phyloP scores from a whole-genome alignment of 2,329 filamentous ascomycete genomes.

The Fonsecaea pedrosoi region DNA sequence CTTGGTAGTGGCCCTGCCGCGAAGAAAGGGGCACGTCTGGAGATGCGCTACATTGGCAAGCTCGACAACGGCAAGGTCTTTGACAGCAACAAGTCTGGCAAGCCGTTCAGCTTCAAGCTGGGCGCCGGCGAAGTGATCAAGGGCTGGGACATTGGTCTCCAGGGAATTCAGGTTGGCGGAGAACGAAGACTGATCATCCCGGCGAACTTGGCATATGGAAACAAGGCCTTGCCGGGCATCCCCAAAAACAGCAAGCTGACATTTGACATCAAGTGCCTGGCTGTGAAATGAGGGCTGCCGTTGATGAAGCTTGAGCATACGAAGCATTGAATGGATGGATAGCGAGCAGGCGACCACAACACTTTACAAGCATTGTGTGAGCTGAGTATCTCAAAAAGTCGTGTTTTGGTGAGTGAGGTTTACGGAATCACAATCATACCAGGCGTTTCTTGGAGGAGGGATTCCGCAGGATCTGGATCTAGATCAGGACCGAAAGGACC shows the following conservation, averaged over 20 bases:
- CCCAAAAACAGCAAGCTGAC: constrained; percentile 87
- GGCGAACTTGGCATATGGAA: constrained; percentile 86
- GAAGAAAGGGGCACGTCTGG: constrained; percentile 88
- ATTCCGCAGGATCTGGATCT: too few species aligned
- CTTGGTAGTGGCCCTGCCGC: constrained; percentile 80
- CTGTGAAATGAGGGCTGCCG: constrained; percentile 33
- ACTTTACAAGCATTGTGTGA: not conserved
- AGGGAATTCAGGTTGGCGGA: constrained; percentile 89
- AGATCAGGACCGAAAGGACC: too few species aligned
- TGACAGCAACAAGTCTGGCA: constrained; percentile 92
- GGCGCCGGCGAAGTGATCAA: constrained; percentile 96
- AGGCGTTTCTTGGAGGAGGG: too few species aligned
- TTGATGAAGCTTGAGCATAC: not conserved
- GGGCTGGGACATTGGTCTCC: constrained; percentile 95
- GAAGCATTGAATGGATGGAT: not conserved
- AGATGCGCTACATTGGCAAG: constrained; percentile 99
- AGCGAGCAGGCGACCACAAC: not conserved
- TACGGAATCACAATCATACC: too few species aligned
- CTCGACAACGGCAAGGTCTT: constrained; percentile 93
- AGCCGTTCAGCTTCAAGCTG: constrained; percentile 95
- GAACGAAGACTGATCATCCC: constrained; percentile 94
- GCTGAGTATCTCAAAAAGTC: not conserved
- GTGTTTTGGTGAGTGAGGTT: too few species aligned
- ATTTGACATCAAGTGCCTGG: constrained; percentile 86
- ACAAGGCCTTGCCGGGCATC: constrained; percentile 80